Conservation (phyloP, 345 rosid genomes). For the Atalantia buxifolia region DNA sequence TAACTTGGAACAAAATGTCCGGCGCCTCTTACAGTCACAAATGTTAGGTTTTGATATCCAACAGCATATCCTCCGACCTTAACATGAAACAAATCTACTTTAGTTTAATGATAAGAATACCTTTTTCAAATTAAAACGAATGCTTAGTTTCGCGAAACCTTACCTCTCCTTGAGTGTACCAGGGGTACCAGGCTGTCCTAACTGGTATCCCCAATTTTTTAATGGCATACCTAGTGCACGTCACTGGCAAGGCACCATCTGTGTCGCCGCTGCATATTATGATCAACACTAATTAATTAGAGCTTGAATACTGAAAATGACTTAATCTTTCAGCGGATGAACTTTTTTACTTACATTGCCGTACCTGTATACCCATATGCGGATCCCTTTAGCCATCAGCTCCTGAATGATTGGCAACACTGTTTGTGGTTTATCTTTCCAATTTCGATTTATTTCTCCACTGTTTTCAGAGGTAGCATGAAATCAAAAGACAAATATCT, state of each 20-base stretch:
- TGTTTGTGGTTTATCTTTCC: slow-evolving; percentile 18
- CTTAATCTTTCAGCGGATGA: not conserved
- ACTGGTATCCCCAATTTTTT: slow-evolving; percentile 9
- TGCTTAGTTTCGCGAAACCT: not conserved
- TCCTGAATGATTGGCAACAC: slow-evolving; percentile 23
- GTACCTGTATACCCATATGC: slow-evolving; percentile 18
- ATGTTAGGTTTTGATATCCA: slow-evolving; percentile 20
- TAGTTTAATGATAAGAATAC: not conserved
- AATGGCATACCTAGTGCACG: slow-evolving; percentile 15
- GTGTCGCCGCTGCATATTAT: slow-evolving; percentile 20
- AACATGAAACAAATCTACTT: not conserved
- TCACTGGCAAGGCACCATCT: slow-evolving; percentile 20
- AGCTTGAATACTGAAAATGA: not conserved
- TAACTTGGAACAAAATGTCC: slow-evolving; percentile 27
- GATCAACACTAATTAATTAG: not conserved
- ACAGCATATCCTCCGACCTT: slow-evolving; percentile 23
- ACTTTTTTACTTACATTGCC: not conserved
- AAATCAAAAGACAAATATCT: not conserved
- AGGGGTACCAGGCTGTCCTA: slow-evolving; percentile 15
- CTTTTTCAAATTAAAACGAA: not conserved
- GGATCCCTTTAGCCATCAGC: slow-evolving; percentile 15
- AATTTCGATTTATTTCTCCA: slow-evolving; percentile 14
- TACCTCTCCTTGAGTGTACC: slow-evolving; percentile 26
- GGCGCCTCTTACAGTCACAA: slow-evolving; percentile 21
- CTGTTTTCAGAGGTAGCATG: slow-evolving; percentile 1